Evolutionary conservation across 176 grass and related monocot genomes (phyloP).

Genomic region (Cymbopogon citratus): DNA sequence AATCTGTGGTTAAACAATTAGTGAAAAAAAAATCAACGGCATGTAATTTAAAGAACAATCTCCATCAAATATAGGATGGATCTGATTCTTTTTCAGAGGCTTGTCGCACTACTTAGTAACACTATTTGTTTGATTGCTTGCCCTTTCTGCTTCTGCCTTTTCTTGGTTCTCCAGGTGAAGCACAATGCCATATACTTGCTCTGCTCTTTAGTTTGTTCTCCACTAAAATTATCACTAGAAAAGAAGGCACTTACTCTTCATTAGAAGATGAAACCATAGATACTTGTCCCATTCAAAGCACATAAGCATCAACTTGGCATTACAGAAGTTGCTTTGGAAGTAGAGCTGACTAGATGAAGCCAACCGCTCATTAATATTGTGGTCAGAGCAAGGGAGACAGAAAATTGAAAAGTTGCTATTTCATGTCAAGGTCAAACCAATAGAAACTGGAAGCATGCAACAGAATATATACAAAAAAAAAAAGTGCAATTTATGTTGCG

Average conservation of each 20-base stretch:
- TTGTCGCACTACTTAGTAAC: constrained; percentile 27
- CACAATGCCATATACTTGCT: constrained; percentile 24
- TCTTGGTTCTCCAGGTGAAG: constrained; percentile 23
- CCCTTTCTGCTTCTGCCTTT: constrained; percentile 27
- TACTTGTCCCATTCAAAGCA: constrained; percentile 12
- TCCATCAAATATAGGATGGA: constrained; percentile 4
- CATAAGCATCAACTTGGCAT: not conserved
- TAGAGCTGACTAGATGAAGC: not conserved
- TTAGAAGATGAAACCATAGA: constrained; percentile 14
- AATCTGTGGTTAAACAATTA: constrained; percentile 15
- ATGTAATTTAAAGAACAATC: constrained; percentile 25
- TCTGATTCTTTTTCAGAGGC: constrained; percentile 29
- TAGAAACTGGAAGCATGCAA: not conserved
- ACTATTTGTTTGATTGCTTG: constrained; percentile 28
- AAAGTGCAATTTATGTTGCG: not conserved
- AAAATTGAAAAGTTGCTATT: not conserved
- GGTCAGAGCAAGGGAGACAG: constrained; percentile 16
- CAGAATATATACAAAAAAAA: not conserved
- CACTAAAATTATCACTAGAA: constrained; percentile 38
- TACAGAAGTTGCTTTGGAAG: constrained; percentile 13
- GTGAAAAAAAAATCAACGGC: not conserved
- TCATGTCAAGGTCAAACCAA: constrained; percentile 18
- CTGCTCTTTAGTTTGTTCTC: constrained; percentile 37
- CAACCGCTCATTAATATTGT: not conserved
- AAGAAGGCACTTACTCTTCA: constrained; percentile 17